These are phyloP conservation scores for Pseudogymnoascus sp. DNA, from an alignment of 2,329 filamentous ascomycete species.

Conservation along the genomic window DNA sequence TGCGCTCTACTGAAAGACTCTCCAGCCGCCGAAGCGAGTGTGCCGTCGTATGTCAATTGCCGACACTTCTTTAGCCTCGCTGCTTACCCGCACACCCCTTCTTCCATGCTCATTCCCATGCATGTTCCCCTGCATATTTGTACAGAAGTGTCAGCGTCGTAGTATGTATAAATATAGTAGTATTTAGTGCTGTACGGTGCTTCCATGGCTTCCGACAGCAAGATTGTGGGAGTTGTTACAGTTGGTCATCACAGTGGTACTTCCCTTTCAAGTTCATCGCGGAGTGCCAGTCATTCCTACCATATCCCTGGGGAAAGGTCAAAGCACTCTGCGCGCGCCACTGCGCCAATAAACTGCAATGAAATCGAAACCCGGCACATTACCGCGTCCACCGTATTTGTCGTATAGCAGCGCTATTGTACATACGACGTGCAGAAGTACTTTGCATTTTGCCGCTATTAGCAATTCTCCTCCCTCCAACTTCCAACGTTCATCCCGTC, in stretches of 20 bases:
- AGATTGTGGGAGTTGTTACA: neutral
- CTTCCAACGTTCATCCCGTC: neutral
- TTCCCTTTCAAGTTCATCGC: neutral
- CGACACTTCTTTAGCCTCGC: neutral
- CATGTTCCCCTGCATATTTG: neutral
- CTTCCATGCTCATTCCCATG: neutral
- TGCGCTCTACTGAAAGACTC: neutral
- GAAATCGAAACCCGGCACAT: neutral
- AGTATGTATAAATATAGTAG: neutral
- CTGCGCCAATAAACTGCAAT: neutral
- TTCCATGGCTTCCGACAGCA: neutral
- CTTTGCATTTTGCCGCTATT: neutral
- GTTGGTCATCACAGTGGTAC: neutral
- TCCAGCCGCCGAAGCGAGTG: neutral
- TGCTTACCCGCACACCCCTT: neutral
- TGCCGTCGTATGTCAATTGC: neutral
- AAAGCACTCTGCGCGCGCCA: neutral
- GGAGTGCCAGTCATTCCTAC: neutral
- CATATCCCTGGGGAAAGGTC: neutral
- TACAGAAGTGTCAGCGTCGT: neutral
- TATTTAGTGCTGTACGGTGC: neutral
- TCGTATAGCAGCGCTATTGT: neutral
- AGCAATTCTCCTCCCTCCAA: neutral
- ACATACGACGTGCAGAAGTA: neutral
- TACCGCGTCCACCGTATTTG: neutral